Conservation (phyloP, 2,329 filamentous ascomycete species). For the Nannizziopsis arthrosporioides region DNA sequence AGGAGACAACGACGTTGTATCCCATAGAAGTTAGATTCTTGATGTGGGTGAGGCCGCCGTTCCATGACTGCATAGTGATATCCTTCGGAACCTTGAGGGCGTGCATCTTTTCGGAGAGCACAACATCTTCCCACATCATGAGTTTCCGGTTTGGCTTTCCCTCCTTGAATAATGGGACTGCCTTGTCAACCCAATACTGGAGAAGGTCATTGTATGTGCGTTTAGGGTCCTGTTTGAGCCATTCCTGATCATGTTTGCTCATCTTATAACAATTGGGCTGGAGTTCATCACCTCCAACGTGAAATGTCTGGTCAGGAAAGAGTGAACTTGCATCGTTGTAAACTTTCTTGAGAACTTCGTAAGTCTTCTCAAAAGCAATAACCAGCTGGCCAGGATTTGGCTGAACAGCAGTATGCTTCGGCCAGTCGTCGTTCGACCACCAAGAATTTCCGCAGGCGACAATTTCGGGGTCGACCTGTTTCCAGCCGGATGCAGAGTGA, state of each 20-base stretch:
- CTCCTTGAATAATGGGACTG: slow-evolving; percentile 41
- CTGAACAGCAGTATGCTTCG: slow-evolving; percentile 44
- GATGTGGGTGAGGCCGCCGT: slow-evolving; percentile 43
- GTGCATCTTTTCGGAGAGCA: slow-evolving; percentile 32
- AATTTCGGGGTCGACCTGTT: slow-evolving; percentile 45
- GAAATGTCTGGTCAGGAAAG: slow-evolving; percentile 45
- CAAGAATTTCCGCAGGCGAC: slow-evolving; percentile 46
- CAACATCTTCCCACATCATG: slow-evolving; percentile 48
- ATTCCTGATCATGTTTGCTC: slow-evolving; percentile 39
- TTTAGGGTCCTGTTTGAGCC: slow-evolving; percentile 41
- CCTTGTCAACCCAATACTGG: slow-evolving; percentile 45
- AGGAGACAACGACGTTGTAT: slow-evolving; percentile 47
- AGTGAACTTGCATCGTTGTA: slow-evolving; percentile 43
- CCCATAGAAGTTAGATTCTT: slow-evolving; percentile 40
- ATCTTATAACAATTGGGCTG: slow-evolving; percentile 49
- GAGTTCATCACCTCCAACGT: slow-evolving; percentile 46
- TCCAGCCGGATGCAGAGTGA: slow-evolving; percentile 46
- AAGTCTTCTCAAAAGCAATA: slow-evolving; percentile 45
- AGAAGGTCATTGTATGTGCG: slow-evolving; percentile 42
- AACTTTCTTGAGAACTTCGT: slow-evolving; percentile 43
- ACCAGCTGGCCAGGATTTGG: slow-evolving; percentile 48
- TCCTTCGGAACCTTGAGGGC: slow-evolving; percentile 40
- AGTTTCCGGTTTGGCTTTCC: slow-evolving; percentile 38
- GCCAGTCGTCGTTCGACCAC: slow-evolving; percentile 50
- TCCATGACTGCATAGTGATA: slow-evolving; percentile 46